Evolutionary conservation across 768 basidiomycete species (phyloP), one percentile per base, ranked within the genome.

Genomic region (Trametes sanguinea): DNA sequence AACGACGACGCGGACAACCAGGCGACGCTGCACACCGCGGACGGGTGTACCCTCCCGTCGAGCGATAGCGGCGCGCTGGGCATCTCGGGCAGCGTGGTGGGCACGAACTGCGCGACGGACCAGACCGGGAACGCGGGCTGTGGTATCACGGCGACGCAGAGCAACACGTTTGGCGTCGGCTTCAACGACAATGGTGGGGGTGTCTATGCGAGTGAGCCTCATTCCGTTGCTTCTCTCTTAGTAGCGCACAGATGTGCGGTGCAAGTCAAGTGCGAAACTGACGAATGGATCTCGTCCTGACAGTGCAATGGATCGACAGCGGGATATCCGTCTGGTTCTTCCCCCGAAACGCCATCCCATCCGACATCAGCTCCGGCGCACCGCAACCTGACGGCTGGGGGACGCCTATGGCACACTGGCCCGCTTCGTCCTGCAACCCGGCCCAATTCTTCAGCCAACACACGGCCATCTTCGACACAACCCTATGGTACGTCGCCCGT

Each of bases 141-240:
- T 73, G 94, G 95, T 5, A 80, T 90, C 50, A 84, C 86, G 8
- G 83, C 88, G 13, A 72, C 73, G 29, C 77, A 80, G 54, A 76
- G 72, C 59, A 85, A 83, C 62, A 86, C 88, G 6, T 96, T 90
- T 70, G 95, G 95, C 30, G 74, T 80, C 27, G 85, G 79, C 5
- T 98, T 95, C 80, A 98, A 98, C 74, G 73, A 71, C n/a, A 87
- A 82, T 66, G 85, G 86, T 14, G 95, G 95, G 40, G 95, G 95
- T 65, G 89, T 94, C 47, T 96, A 94, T 77, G 91, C 90, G 54
- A 92, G 92, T 94, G 68, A 72, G 91, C 85, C 89, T 84, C 29
- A n/a, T n/a, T n/a, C n/a, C n/a, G n/a, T n/a, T n/a, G n/a, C n/a
- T n/a, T n/a, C n/a, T n/a, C n/a, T n/a, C n/a, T n/a, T n/a, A n/a